phyloP scores from a whole-genome alignment of 495 filamentous ascomycete genomes.

The Gamarada debralockiae region DNA sequence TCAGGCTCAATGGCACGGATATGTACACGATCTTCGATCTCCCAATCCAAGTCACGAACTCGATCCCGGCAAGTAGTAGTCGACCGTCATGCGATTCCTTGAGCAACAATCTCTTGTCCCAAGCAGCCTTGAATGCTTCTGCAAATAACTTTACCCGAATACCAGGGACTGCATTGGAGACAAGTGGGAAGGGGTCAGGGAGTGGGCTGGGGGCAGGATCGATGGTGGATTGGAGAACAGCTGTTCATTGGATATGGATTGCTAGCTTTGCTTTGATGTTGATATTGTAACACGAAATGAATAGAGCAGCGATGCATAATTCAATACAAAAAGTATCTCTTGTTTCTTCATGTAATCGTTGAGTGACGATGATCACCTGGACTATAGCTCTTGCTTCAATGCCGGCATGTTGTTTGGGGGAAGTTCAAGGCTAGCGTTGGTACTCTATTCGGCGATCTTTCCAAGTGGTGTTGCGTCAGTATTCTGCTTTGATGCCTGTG shows the following conservation, averaged over 20 bases:
- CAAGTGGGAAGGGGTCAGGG: neutral
- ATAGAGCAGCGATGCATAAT: too few species aligned
- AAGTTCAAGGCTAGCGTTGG: too few species aligned
- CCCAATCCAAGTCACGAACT: conserved; percentile 63
- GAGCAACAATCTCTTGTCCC: conserved; percentile 30
- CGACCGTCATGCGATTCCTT: conserved; percentile 43
- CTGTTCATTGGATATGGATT: conserved; percentile 18
- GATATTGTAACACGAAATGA: too few species aligned
- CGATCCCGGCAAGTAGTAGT: conserved; percentile 37
- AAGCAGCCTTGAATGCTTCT: conserved; percentile 13
- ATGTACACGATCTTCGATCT: conserved; percentile 67
- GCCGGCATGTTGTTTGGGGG: too few species aligned
- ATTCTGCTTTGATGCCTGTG: too few species aligned
- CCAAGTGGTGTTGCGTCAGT: too few species aligned
- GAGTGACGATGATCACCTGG: too few species aligned
- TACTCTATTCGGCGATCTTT: too few species aligned
- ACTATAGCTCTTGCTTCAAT: too few species aligned
- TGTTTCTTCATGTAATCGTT: too few species aligned
- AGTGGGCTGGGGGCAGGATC: conserved; percentile 19
- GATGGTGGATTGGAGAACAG: conserved; percentile 12
- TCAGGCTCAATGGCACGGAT: conserved; percentile 55
- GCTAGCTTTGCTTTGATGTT: conserved; percentile 4
- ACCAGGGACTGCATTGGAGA: conserved; percentile 19
- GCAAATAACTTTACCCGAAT: conserved; percentile 24
- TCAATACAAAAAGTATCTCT: neutral